Evolutionary conservation across 2,329 filamentous ascomycete genomes (phyloP), one percentile per base, ranked within the genome.

Genomic region (Pyrenochaeta sp.): DNA sequence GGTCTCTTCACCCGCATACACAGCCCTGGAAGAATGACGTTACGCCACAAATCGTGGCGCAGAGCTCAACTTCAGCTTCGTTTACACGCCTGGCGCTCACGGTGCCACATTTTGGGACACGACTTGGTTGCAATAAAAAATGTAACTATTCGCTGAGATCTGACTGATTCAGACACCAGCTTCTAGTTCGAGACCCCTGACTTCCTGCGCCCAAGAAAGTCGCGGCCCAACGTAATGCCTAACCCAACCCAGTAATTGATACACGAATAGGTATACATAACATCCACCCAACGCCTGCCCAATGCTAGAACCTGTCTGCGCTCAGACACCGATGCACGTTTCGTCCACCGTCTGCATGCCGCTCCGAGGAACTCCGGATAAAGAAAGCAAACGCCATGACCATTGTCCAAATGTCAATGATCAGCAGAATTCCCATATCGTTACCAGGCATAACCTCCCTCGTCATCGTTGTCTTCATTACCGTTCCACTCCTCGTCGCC

Each of bases 401-500:
- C 45, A 32, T 25, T 36, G 24, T 12, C 27, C 58, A 39, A 6
- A 34, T 30, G 46, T 13, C 36, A 43, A 44, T 19, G 19, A 13
- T 27, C 46, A 45, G 24, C 19, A 22, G 19, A n/a, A 12, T 39
- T 28, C 13, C 12, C 36, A 27, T 13, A 13, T 44, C 40, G 27
- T 62, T 57, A 72, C 71, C 69, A 74, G 32, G 71, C 71, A 62
- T 74, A 72, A 8, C 68, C 68, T n/a, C 79, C 43, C 59, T 66
- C 77, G 45, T 79, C 79, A 15, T 77, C 77, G 34, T 72, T 82
- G 32, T 83, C 82, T 56, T 85, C 83, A 45, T 86, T 84, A 4
- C 85, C 86, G 49, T 87, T 82, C 86, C 84, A 76, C 37, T 86
- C 83, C 36, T 86, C 84, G 55, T 85, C 83, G 3, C 82, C 82